A percentile compares a stretch with the other conserved stretches of the same genome.
These are phyloP conservation scores for Basipetospora chlamydospora DNA, from an alignment of 2,329 filamentous ascomycete species.

Conservation along the genomic window DNA sequence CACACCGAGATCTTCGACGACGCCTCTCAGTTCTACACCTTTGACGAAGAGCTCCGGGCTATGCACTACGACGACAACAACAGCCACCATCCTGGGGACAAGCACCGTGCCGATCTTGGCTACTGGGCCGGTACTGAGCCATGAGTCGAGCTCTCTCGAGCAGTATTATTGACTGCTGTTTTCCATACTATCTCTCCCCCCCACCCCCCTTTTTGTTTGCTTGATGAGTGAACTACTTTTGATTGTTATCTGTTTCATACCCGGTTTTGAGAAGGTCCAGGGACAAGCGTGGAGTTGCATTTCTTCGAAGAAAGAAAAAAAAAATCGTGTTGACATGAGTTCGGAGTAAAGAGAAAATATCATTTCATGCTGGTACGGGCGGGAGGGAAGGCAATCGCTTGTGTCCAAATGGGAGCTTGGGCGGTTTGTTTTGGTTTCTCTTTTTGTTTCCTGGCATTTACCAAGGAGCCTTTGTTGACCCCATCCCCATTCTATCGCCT, in stretches of 20 bases:
- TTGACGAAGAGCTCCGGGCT: constrained; percentile 4
- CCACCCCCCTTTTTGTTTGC: not conserved
- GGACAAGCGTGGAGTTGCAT: constrained; percentile 6
- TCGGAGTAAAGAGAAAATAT: no score
- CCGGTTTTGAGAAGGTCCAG: no score
- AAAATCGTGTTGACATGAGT: not conserved
- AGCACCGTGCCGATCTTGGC: not conserved
- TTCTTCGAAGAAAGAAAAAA: constrained; percentile 1
- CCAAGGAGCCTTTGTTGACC: constrained; percentile 8
- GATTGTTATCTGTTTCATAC: no score
- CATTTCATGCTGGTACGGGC: no score
- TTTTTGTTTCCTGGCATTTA: constrained; percentile 10
- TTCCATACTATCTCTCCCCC: no score
- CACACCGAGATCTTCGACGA: constrained; percentile 28
- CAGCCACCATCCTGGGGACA: not conserved
- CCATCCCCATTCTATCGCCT: constrained; percentile 6
- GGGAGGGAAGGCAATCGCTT: constrained; percentile 7
- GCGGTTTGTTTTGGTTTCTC: constrained; percentile 8
- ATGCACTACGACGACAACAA: constrained; percentile 1
- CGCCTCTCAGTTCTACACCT: constrained; percentile 1
- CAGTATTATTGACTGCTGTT: no score
- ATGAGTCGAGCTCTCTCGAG: no score
- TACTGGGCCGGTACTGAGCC: no score
- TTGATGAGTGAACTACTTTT: not conserved
- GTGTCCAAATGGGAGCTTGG: no score